These are phyloP conservation scores for Musa itinerans DNA, from an alignment of 176 grass and related monocot species.

Conservation along the genomic window DNA sequence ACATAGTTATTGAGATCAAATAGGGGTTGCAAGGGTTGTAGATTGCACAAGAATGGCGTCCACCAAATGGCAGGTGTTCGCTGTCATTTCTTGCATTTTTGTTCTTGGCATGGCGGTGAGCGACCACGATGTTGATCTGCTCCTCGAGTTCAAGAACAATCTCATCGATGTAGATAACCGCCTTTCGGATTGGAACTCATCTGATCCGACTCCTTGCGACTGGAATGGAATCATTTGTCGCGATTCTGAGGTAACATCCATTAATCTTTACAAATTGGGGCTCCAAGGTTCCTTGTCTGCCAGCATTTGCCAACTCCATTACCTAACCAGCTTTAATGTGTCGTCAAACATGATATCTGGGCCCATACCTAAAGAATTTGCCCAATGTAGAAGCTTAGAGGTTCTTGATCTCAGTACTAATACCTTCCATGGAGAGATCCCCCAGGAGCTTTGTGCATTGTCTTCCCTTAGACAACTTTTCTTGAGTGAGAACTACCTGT, in stretches of 20 bases:
- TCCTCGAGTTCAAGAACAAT: constrained; percentile 49
- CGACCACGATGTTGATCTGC: constrained; percentile 10
- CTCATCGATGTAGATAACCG: constrained; percentile 47
- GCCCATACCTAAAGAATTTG: constrained; percentile 35
- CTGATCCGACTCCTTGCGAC: constrained; percentile 35
- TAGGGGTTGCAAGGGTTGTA: background rate
- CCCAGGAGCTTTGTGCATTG: constrained; percentile 40
- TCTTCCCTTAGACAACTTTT: constrained; percentile 50
- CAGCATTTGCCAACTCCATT: constrained; percentile 47
- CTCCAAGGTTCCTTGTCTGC: constrained; percentile 55
- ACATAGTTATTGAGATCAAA: background rate
- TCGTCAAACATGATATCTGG: constrained; percentile 68
- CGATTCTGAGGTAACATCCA: constrained; percentile 37
- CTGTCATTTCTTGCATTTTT: constrained; percentile 13
- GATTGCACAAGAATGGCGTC: background rate
- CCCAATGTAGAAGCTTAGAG: constrained; percentile 44
- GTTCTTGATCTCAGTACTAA: constrained; percentile 95
- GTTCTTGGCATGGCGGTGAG: background rate
- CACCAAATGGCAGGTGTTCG: background rate
- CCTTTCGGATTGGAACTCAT: constrained; percentile 45
- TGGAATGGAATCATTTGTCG: constrained; percentile 78
- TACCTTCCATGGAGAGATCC: constrained; percentile 43
- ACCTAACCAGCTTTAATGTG: constrained; percentile 53
- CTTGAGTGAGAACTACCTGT: constrained; percentile 82
- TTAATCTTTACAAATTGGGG: constrained; percentile 54